Base-by-base conservation (phyloP, 1,284 basidiomycete species). In the Trichosporon faecale region DNA sequence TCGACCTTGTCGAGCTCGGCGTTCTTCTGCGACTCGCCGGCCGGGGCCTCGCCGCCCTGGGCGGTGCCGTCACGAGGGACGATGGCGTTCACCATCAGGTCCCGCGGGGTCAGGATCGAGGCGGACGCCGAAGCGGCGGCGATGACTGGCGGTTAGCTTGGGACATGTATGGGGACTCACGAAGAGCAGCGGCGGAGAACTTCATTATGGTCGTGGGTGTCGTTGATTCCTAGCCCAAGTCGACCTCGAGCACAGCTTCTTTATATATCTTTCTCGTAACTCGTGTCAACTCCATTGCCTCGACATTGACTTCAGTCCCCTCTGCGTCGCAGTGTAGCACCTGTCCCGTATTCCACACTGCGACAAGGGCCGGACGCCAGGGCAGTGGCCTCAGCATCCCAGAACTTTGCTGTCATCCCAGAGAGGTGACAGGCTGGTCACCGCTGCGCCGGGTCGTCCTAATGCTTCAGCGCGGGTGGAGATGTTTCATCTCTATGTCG, bases 1-100 rank as follows among this genome's bases (percentile, higher is more conserved):
- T 61, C 57, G 57, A 31, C 57, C 57, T 61, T 31, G 57, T n/a
- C 57, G 4, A 61, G 57, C 29, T 61, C 57, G 57, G 57, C 27
- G 27, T 61, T 61, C 21, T n/a, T 31, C 57, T 61, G 27, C 16
- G n/a, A 1, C 29, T 29, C 29, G 29, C 57, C 57, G 18, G 29
- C 29, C 16, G 16, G 9, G 5, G 57, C 14, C 55, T 60, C 18
- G 29, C 29, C 57, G 27, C 29, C 57, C 21, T 29, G 8, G 3
- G 16, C 9, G 29, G 27, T 23, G 27, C 27, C 55, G 55, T 29
- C 57, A 16, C 57, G 57, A 11, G 27, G 57, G 3, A 18, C 16
- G 57, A 61, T 11, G 18, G 57, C 57, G 57, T 18, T 18, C 1
- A 23, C 16, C 27, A 61, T 31, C 9, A 61, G 27, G 29, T 61